These are phyloP conservation scores for Epichloe sibirici DNA, from an alignment of 2,329 filamentous ascomycete species.

Conservation along the genomic window DNA sequence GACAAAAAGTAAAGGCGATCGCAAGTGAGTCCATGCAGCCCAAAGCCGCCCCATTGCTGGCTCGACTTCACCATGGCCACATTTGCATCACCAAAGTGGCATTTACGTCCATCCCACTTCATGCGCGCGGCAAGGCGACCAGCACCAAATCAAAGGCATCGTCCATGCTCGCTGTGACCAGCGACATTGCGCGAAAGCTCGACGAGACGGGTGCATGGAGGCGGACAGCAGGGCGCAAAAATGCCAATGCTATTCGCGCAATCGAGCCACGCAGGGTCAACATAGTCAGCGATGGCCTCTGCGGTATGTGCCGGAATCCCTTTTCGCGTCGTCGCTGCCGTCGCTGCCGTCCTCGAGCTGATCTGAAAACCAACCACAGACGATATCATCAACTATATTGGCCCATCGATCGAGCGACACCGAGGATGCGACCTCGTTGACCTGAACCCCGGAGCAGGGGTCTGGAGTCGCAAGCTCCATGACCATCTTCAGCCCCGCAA, in stretches of 20 bases:
- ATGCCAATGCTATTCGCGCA: background rate
- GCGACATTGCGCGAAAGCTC: slow-evolving; percentile 15
- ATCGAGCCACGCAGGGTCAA: slow-evolving; percentile 34
- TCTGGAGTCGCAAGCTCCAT: slow-evolving; percentile 71
- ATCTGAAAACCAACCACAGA: slow-evolving; percentile 30
- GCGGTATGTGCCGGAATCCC: slow-evolving; percentile 26
- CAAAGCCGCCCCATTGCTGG: background rate
- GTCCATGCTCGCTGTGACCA: slow-evolving; percentile 9
- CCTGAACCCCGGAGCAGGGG: slow-evolving; percentile 65
- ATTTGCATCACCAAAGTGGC: slow-evolving; percentile 4
- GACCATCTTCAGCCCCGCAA: slow-evolving; percentile 62
- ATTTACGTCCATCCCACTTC: slow-evolving; percentile 1
- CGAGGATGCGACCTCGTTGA: slow-evolving; percentile 77
- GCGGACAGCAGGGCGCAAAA: slow-evolving; percentile 7
- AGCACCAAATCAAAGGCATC: slow-evolving; percentile 4
- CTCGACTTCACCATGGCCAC: slow-evolving; percentile 2
- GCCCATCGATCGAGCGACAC: slow-evolving; percentile 54
- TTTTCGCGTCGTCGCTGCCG: background rate
- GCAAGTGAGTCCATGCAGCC: background rate
- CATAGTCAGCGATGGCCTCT: slow-evolving; percentile 38
- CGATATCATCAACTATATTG: slow-evolving; percentile 58
- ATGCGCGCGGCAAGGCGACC: slow-evolving; percentile 5
- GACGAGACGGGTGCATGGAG: slow-evolving; percentile 17
- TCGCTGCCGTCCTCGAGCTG: background rate
- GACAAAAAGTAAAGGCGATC: background rate